These are phyloP conservation scores for Debaryomycetaceae sp. DNA, from an alignment of 1,139 yeast genomes.

Conservation along the genomic window DNA sequence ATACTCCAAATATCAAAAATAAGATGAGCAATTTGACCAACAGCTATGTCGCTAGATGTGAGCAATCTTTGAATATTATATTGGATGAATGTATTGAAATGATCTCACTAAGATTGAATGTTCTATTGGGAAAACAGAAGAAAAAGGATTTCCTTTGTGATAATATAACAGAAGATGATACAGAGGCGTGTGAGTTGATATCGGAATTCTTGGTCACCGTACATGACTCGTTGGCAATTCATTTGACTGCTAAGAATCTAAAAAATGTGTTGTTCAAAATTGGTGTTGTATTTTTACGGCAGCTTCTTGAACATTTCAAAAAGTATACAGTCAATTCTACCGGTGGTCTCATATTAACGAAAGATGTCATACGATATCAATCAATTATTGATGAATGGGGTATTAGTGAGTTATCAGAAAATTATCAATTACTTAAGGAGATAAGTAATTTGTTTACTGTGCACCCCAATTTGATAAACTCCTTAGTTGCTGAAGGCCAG, in stretches of 20 bases:
- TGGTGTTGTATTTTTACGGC: slow-evolving; percentile 58
- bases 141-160: slow-evolving; percentile 35
- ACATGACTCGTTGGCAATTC: slow-evolving; percentile 27
- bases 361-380: slow-evolving; percentile 79
- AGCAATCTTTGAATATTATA: slow-evolving; percentile 65
- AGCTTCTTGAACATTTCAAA: slow-evolving; percentile 69
- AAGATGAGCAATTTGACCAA: slow-evolving; percentile 66
- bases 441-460: slow-evolving; percentile 84
- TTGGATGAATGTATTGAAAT: slow-evolving; percentile 55
- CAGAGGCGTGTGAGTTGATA: slow-evolving; percentile 65
- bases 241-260: slow-evolving; percentile 54
- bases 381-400: slow-evolving; percentile 70
- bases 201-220: slow-evolving; percentile 50
- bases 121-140: slow-evolving; percentile 46
- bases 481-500: slow-evolving; percentile 81
- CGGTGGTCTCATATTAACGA: slow-evolving; percentile 83
- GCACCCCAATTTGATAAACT: slow-evolving; percentile 61
- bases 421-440: slow-evolving; percentile 72
- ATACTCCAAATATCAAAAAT: slow-evolving; percentile 58
- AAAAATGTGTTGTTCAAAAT: slow-evolving; percentile 51
- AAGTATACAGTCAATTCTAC: slow-evolving; percentile 72
- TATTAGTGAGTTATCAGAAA: slow-evolving; percentile 59
- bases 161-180: slow-evolving; percentile 51
- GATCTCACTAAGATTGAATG: slow-evolving; percentile 43
- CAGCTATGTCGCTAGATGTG: slow-evolving; percentile 63